phyloP scores from a whole-genome alignment of 1,284 basidiomycete species.

The Xerocomus minutiporus region DNA sequence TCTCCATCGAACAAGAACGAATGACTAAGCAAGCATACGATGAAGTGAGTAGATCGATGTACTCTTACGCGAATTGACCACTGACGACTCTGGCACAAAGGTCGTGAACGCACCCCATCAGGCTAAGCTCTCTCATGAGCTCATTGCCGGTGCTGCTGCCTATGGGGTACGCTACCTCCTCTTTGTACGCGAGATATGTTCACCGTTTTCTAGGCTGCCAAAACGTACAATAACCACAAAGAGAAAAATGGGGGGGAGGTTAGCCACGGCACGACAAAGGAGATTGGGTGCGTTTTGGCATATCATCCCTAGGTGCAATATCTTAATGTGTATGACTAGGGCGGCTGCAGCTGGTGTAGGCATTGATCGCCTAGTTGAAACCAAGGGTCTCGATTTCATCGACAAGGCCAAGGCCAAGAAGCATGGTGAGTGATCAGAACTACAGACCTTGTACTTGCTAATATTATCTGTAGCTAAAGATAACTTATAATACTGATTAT shows the following conservation, averaged over 20 bases:
- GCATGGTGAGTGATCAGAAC: slow-evolving; percentile 9
- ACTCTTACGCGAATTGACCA: not conserved
- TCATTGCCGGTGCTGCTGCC: slow-evolving; percentile 29
- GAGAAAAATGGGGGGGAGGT: slow-evolving; percentile 14
- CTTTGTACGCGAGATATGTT: not conserved
- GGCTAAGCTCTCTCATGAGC: slow-evolving; percentile 27
- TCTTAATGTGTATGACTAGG: slow-evolving; percentile 9
- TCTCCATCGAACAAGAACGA: no score
- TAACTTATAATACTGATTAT: no score
- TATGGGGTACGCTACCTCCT: slow-evolving; percentile 16
- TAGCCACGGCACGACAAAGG: slow-evolving; percentile 20
- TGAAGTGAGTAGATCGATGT: not conserved
- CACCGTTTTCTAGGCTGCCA: slow-evolving; percentile 22
- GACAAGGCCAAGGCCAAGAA: slow-evolving; percentile 37
- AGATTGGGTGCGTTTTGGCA: slow-evolving; percentile 20
- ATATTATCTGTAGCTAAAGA: slow-evolving; percentile 8
- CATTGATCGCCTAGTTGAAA: slow-evolving; percentile 45
- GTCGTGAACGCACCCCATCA: slow-evolving; percentile 35
- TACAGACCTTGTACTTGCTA: not conserved
- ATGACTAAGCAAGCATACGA: no score
- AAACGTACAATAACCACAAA: slow-evolving; percentile 23
- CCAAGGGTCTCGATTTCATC: slow-evolving; percentile 46
- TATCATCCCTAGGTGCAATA: no score
- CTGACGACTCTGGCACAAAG: slow-evolving; percentile 19
- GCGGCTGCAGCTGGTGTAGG: slow-evolving; percentile 39